Base-by-base conservation (phyloP, 139 green algal genomes). In the Haematococcus lacustris region DNA sequence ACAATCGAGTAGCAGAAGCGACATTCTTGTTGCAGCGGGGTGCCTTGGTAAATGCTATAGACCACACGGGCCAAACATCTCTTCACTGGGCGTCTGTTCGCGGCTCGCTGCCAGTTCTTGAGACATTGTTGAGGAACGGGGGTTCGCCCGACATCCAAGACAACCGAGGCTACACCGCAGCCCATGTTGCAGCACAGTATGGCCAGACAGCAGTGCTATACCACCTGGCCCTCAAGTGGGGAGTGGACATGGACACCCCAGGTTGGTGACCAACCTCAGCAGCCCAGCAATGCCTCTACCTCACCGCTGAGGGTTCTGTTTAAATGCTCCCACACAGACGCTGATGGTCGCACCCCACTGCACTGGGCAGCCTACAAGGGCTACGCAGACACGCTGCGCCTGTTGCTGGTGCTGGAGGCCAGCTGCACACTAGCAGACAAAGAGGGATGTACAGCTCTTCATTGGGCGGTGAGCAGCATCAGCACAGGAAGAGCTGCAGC, bases 281-380 rank as follows among this genome's bases (percentile, higher is more conserved):
- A n/a, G n/a, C n/a, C n/a, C n/a, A n/a, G n/a, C n/a, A n/a, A n/a
- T n/a, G n/a, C n/a, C n/a, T n/a, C n/a, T n/a, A n/a, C n/a, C n/a
- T n/a, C n/a, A n/a, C n/a, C n/a, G n/a, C n/a, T n/a, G n/a, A n/a
- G n/a, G n/a, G n/a, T n/a, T n/a, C n/a, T n/a, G n/a, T n/a, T n/a
- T n/a, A n/a, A n/a, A n/a, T n/a, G n/a, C n/a, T n/a, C n/a, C n/a
- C n/a, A n/a, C n/a, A n/a, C n/a, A 3, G 92, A 97, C 71, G 81
- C 79, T 28, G 92, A 96, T 66, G 85, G 85, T 0, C 85, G 92
- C 23, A 92, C 87, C 3, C 72, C 88, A 2, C 75, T 96, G 64
- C 89, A 96, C 83, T 97, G 92, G 93, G 92, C 92, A 0, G 88
- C 87, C 1, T 97, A 97, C 85, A 97, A 97, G 85, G 93, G 92